Base-by-base conservation (phyloP, 495 filamentous ascomycete species). In the Aspergillus biplanus region DNA sequence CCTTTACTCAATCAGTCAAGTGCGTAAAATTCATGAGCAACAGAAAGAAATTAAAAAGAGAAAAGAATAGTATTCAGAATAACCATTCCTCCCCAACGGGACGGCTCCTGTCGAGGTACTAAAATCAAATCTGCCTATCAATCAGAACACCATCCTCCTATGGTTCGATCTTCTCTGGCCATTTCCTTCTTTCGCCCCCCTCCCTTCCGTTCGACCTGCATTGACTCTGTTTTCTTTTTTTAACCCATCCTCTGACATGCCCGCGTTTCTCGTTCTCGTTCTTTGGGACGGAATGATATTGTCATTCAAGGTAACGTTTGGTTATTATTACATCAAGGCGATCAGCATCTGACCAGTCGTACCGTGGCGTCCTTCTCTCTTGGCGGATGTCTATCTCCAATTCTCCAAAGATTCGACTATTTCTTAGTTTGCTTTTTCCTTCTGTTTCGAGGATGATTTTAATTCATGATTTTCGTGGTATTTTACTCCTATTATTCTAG, bases 321-420 rank as follows among this genome's bases (percentile, higher is more conserved):
- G 18, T 59, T 34, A 37, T 49, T 21, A 42, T 57, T 39, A 46
- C 53, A 9, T 16, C 27, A 34, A 48, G 52, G 21, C 18, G 39
- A 27, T 52, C 62, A 68, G 56, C 50, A 54, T 64, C 61, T 69
- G 63, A 69, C 67, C 58, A 58, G 66, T 56, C 62, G 67, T 64
- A 57, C 59, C 64, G 50, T 63, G 59, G 59, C 64, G 64, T 54
- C 56, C 46, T 47, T 57, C 39, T 16, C 37, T 59, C 53, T 56
- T 60, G 58, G 58, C 27, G 56, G 9, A 37, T 46, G 6, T 62
- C 47, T 61, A 47, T 50, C 35, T 52, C 58, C 54, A 61, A 61
- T 33, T 52, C 66, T 56, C 62, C 52, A 58, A 54, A 64, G 52
- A 61, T 63, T 66, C 33, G 47, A 67, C 65, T 61, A 72, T 63